These are phyloP conservation scores for Oropetium thomaeum DNA, from an alignment of 176 grass and related monocot genomes.

Conservation along the genomic window DNA sequence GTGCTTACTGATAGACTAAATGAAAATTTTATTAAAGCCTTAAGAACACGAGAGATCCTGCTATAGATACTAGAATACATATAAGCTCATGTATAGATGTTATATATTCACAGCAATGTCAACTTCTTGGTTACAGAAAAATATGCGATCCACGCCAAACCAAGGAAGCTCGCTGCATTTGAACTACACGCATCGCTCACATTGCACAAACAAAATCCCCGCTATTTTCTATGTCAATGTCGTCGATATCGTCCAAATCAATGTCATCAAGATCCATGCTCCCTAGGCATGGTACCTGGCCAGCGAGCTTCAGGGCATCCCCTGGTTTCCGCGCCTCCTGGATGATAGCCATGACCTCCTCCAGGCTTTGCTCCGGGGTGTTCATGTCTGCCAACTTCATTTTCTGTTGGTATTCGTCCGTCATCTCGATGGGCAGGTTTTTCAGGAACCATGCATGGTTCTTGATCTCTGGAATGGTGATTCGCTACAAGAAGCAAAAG, in stretches of 20 bases:
- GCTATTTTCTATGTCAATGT: slow-evolving; percentile 70
- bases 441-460: slow-evolving; percentile 84
- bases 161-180: slow-evolving; percentile 4
- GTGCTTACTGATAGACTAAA: neutral
- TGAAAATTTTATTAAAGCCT: neutral
- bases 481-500: slow-evolving; percentile 44
- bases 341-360: slow-evolving; percentile 71
- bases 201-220: slow-evolving; percentile 71
- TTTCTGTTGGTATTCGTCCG: slow-evolving; percentile 52
- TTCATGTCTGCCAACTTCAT: slow-evolving; percentile 41
- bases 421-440: slow-evolving; percentile 78
- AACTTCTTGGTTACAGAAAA: neutral
- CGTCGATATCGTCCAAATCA: slow-evolving; percentile 66
- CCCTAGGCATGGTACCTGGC: slow-evolving; percentile 44
- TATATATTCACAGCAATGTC: slow-evolving; percentile 7
- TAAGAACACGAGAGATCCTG: neutral
- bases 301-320: slow-evolving; percentile 24
- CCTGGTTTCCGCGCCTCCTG: slow-evolving; percentile 63
- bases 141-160: neutral
- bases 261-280: slow-evolving; percentile 83
- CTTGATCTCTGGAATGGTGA: slow-evolving; percentile 85
- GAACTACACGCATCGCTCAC: slow-evolving; percentile 21
- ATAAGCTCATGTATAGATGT: neutral
- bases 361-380: slow-evolving; percentile 47
- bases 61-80: neutral